phyloP scores from a whole-genome alignment of 495 filamentous ascomycete genomes.

The Aspergillus haitiensis region DNA sequence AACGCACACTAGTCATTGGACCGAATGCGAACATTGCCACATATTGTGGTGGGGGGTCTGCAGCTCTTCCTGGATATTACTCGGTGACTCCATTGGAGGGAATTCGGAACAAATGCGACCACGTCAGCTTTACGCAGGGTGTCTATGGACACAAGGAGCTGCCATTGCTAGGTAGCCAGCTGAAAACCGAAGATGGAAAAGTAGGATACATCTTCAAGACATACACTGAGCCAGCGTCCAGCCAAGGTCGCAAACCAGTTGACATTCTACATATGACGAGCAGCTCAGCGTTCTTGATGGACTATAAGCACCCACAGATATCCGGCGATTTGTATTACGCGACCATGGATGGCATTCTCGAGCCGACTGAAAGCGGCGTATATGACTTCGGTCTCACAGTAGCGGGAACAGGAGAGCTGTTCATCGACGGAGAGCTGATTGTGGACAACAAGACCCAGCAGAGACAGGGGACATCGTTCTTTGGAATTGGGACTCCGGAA shows the following conservation, averaged over 20 bases:
- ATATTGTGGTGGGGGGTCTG: conserved; percentile 74
- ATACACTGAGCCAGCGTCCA: conserved; percentile 53
- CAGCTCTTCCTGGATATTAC: conserved; percentile 73
- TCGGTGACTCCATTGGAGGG: conserved; percentile 64
- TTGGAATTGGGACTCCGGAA: conserved; percentile 57
- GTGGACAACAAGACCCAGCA: conserved; percentile 63
- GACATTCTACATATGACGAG: conserved; percentile 52
- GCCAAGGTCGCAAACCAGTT: conserved; percentile 39
- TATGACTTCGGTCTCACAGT: conserved; percentile 73
- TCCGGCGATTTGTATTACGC: conserved; percentile 55
- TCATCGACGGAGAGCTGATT: conserved; percentile 63
- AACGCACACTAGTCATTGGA: conserved; percentile 70
- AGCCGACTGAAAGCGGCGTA: conserved; percentile 55
- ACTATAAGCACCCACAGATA: conserved; percentile 55
- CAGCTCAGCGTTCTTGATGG: conserved; percentile 55
- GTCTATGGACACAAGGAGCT: conserved; percentile 59
- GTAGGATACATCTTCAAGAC: conserved; percentile 56
- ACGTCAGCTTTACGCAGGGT: conserved; percentile 46
- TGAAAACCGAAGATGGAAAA: conserved; percentile 43
- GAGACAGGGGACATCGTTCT: conserved; percentile 55
- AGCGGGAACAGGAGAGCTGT: conserved; percentile 67
- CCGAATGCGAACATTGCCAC: conserved; percentile 73
- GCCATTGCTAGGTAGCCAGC: conserved; percentile 48
- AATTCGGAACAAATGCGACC: conserved; percentile 46
- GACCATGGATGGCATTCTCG: conserved; percentile 55